Evolutionary conservation across 192 early-diverging fungal species (phyloP).

Genomic region (Rhizophagus sp.): DNA sequence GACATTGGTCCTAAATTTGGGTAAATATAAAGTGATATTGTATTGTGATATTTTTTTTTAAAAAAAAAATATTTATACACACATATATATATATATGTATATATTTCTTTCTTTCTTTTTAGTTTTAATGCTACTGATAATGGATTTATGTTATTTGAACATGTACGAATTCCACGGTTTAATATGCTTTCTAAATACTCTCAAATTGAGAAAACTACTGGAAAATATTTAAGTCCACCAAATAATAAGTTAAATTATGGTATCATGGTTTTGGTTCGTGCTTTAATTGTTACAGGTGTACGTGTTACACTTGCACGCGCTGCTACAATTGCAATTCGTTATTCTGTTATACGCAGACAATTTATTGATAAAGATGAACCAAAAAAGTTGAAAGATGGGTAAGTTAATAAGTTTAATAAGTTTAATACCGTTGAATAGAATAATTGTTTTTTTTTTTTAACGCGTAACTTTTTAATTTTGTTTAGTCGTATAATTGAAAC

Average conservation of each 20-base stretch:
- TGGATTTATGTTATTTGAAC: conserved; percentile 82
- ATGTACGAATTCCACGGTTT: conserved; percentile 75
- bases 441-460: too few species aligned
- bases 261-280: conserved; percentile 82
- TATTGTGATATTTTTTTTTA: background rate
- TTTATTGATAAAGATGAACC: conserved; percentile 55
- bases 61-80: too few species aligned
- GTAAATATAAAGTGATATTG: background rate
- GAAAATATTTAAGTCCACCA: conserved; percentile 72
- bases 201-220: conserved; percentile 61
- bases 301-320: conserved; percentile 64
- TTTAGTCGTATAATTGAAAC: conserved; percentile 55
- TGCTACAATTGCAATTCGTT: conserved; percentile 70
- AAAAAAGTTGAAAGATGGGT: conserved; percentile 38
- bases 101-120: background rate
- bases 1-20: conserved; percentile 88
- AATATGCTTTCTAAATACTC: conserved; percentile 79
- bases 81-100: too few species aligned
- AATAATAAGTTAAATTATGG: conserved; percentile 66
- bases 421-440: too few species aligned
- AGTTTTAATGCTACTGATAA: conserved; percentile 83
- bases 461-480: background rate
- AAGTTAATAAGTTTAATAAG: conserved; percentile 4
- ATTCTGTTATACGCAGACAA: conserved; percentile 71
- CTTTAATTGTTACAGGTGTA: conserved; percentile 67